Percentiles rank a stretch among this genome's conserved stretches.
phyloP scores from a whole-genome alignment of 805 yeast species.

The Suhomyces sp. region DNA sequence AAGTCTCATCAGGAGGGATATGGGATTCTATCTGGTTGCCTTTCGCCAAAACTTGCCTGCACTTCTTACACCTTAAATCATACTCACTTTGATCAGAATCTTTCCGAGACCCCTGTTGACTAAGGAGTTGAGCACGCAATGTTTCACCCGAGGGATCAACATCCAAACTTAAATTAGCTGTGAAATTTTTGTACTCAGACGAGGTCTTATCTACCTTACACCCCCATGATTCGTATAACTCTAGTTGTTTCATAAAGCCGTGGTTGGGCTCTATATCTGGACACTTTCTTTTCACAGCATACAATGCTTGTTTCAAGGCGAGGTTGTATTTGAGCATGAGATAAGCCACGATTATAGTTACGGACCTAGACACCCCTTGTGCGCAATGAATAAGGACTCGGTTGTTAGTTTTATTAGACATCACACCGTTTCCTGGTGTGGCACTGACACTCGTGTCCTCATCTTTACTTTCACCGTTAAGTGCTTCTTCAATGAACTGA shows the following conservation, averaged over 20 bases:
- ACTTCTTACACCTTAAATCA: slow-evolving; percentile 72
- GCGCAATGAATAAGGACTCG: slow-evolving; percentile 45
- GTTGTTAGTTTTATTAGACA: not conserved
- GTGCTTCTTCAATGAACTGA: slow-evolving; percentile 62
- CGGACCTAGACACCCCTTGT: slow-evolving; percentile 47
- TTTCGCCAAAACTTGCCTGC: slow-evolving; percentile 69
- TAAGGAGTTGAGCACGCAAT: slow-evolving; percentile 18
- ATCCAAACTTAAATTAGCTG: slow-evolving; percentile 21
- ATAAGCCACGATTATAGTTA: slow-evolving; percentile 44
- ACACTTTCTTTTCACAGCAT: slow-evolving; percentile 70
- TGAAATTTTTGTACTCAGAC: slow-evolving; percentile 24
- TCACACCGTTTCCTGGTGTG: not conserved
- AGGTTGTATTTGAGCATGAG: slow-evolving; percentile 55
- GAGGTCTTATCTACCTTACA: slow-evolving; percentile 23
- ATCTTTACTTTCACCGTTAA: slow-evolving; percentile 18
- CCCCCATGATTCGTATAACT: slow-evolving; percentile 48
- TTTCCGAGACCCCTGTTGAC: not conserved
- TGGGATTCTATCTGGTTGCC: slow-evolving; percentile 63
- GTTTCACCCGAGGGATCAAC: slow-evolving; percentile 43
- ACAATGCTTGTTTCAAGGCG: slow-evolving; percentile 57
- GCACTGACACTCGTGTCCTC: not conserved
- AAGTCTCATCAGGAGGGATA: slow-evolving; percentile 60
- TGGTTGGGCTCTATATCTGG: slow-evolving; percentile 65
- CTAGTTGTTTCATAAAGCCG: slow-evolving; percentile 70
- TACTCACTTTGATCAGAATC: slow-evolving; percentile 14